Evolutionary conservation across 106 monocot species (phyloP), one percentile per base, ranked within the genome.

Genomic region (Phalaenopsis equestris): DNA sequence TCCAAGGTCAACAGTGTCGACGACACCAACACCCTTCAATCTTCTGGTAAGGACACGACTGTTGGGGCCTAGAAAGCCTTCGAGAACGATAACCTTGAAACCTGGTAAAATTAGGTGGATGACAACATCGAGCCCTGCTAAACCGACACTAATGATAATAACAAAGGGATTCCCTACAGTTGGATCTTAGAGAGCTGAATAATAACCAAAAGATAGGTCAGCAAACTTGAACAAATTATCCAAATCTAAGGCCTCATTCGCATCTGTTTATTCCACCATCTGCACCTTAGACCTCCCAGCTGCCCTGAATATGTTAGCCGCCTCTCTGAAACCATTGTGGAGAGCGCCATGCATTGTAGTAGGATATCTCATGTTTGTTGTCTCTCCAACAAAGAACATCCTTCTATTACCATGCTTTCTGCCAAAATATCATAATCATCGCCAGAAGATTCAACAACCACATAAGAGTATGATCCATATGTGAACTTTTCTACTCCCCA

Each of bases 341-440:
- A 94, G 82, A 56, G 98, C 98, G 77, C 98, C 94, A 78, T 99
- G 98, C 98, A 99, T 94, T 11, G 94, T 94, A 14, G 98, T 92
- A 3, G 98, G 98, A 61, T 99, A 99, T 46, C 90, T 82, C 57
- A 88, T 41, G 67, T 94, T 99, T 46, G 98, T 99, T 18, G 98
- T 94, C 85, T 99, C 98, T 41, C 98, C 98, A 38, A 94, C 94
- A 80, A 99, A 99, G 84, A 94, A 99, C 42, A 99, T 88, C 85
- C 92, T 89, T 36, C 89, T 92, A 80, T 90, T 85, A 0, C 93
- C 88, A 18, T 84, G 75, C 86, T 87, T 79, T 99, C 94, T 14
- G 91, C 92, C 39, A 99, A 86, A 84, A 99, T 58, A 84, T 99
- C 94, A 77, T 99, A 99, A 72, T 99, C 98, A 83, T 99, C 98